Evolutionary conservation across 306 rosid species (phyloP).

Genomic region (apple (Malus domestica)): DNA sequence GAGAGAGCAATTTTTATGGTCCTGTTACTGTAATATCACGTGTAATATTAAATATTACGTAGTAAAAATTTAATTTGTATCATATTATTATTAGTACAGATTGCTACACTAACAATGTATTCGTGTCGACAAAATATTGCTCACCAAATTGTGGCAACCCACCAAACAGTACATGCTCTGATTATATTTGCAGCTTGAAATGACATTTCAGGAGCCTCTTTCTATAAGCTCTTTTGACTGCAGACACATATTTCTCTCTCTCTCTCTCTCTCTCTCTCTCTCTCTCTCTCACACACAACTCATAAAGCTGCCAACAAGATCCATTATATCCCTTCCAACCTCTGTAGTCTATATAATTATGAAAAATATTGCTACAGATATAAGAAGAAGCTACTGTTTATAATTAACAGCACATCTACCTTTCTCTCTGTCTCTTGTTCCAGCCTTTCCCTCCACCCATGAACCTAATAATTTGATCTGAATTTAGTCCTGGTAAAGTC

Average conservation of each 20-base stretch:
- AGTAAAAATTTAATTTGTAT: too few relatives aligned
- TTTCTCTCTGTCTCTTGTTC: not conserved
- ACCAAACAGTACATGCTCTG: slow-evolving; percentile 39
- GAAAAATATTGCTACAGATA: not conserved
- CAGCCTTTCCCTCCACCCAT: not conserved
- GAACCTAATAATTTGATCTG: not conserved
- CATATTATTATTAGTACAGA: not conserved
- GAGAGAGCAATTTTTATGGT: not conserved
- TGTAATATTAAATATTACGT: not conserved
- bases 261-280: slow-evolving; percentile 1
- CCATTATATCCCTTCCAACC: slow-evolving; percentile 31
- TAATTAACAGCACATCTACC: slow-evolving; percentile 14
- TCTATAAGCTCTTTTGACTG: not conserved
- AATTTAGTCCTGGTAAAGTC: not conserved
- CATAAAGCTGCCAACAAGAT: slow-evolving; percentile 48
- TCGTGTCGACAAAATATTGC: not conserved
- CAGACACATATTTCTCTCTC: not conserved
- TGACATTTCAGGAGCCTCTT: slow-evolving; percentile 41
- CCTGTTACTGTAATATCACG: not conserved
- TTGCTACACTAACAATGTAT: too few relatives aligned
- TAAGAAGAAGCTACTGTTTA: not conserved
- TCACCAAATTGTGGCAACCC: not conserved
- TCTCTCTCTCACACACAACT: not conserved
- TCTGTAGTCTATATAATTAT: not conserved
- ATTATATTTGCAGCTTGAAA: slow-evolving; percentile 40